phyloP scores from a whole-genome alignment of 257 asterid genomes.

The Solanum sitiens region DNA sequence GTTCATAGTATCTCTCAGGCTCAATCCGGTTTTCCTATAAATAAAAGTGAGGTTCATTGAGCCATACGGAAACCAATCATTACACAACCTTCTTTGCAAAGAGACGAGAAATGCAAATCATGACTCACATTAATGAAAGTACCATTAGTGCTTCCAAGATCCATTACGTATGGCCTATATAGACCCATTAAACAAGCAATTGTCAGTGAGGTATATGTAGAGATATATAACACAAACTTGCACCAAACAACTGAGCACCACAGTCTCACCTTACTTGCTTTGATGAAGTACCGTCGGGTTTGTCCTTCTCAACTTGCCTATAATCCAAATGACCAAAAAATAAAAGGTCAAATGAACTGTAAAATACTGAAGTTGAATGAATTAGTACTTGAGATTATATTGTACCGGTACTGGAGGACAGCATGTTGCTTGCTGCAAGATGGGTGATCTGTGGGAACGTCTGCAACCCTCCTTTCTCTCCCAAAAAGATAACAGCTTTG shows the following conservation, averaged over 20 bases:
- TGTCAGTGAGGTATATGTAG: constrained; percentile 3
- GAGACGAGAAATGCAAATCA: constrained; percentile 1
- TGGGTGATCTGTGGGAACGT: constrained; percentile 95
- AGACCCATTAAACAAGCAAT: not conserved
- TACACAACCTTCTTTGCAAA: not conserved
- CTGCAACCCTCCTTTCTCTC: constrained; percentile 95
- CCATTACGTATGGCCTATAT: constrained; percentile 93
- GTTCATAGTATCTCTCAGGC: constrained; percentile 80
- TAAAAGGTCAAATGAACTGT: not conserved
- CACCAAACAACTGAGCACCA: not conserved
- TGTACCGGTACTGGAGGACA: constrained; percentile 89
- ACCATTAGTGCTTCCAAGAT: constrained; percentile 97
- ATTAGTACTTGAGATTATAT: not conserved
- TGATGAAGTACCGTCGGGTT: constrained; percentile 58
- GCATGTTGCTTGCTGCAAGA: constrained; percentile 99
- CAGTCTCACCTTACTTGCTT: constrained; percentile 59
- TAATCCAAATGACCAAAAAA: not conserved
- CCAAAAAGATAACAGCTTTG: constrained; percentile 96
- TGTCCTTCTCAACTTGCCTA: constrained; percentile 93
- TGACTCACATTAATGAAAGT: constrained; percentile 79
- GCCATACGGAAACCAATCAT: not conserved
- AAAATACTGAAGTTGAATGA: not conserved
- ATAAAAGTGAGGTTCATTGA: not conserved
- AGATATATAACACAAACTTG: not conserved
- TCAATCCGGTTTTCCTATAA: constrained; percentile 72